Base-by-base conservation (phyloP, 139 green algal species). In the Chlamydomonas eustigma region DNA sequence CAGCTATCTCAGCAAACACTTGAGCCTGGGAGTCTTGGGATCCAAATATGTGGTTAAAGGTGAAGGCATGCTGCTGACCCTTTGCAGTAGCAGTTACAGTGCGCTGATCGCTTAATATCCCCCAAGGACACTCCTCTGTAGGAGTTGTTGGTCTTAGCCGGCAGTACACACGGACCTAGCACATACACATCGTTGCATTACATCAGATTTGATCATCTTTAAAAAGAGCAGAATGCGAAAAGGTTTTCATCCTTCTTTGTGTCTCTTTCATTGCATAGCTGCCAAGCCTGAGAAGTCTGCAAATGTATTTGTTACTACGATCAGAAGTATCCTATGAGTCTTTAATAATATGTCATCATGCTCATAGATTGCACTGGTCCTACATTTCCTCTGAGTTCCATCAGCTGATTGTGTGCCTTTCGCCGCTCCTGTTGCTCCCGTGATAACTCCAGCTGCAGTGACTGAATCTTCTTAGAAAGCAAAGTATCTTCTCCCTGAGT, bases 111-210 rank as follows among this genome's bases (percentile, higher is more conserved):
- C 6, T 32, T 5, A 5, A 22, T 5, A 28, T 24, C 44, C 44
- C n/a, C 4, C 32, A 25, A 68, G 52, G n/a, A 68, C 52, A 6
- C 52, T 68, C n/a, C 52, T 68, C 52, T 5, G 52, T 28, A 68
- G 4, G 6, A 35, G 6, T 4, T 28, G 12, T 25, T 24, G 92
- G 92, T 44, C 88, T 80, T 18, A 96, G 73, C 1, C 92, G 86
- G 81, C 91, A 95, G 81, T 94, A 96, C 36, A 96, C 92, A 2
- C 92, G 91, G 36, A 96, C 94, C 88, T 93, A n/a, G n/a, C n/a
- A n/a, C n/a, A n/a, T n/a, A n/a, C n/a, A n/a, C n/a, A n/a, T n/a
- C n/a, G n/a, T n/a, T n/a, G n/a, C n/a, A n/a, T n/a, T n/a, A n/a
- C n/a, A n/a, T n/a, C n/a, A n/a, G n/a, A n/a, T n/a, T n/a, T n/a